phyloP scores from a whole-genome alignment of 352 stramenopile genomes.

The Pythium sp. region DNA sequence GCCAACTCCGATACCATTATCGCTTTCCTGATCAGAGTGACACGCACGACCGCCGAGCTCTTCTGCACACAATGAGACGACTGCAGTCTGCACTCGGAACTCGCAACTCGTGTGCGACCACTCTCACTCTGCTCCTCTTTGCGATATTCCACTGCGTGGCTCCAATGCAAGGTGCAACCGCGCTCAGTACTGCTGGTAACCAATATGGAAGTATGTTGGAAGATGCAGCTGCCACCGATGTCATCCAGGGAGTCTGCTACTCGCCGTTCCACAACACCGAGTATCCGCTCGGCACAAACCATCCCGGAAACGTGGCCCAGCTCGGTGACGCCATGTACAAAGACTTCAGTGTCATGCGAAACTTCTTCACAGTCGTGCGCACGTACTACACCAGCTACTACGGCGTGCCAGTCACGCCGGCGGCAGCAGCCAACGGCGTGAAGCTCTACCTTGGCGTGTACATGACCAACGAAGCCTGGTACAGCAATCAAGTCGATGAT shows the following conservation, averaged over 20 bases:
- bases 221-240: slow-evolving; percentile 9
- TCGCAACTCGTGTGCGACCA: neutral
- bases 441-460: slow-evolving; percentile 72
- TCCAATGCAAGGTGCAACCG: neutral
- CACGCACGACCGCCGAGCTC: neutral
- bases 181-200: neutral
- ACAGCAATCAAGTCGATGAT: slow-evolving; percentile 38
- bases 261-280: slow-evolving; percentile 71
- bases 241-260: slow-evolving; percentile 60
- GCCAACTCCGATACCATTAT: neutral
- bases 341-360: slow-evolving; percentile 71
- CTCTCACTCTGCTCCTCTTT: neutral
- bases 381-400: slow-evolving; percentile 82
- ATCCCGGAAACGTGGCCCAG: slow-evolving; percentile 16
- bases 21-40: neutral
- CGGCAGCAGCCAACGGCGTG: slow-evolving; percentile 43
- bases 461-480: slow-evolving; percentile 75
- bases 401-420: slow-evolving; percentile 38
- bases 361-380: slow-evolving; percentile 57
- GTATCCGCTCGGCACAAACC: slow-evolving; percentile 54
- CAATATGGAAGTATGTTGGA: slow-evolving; percentile 11
- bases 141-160: neutral
- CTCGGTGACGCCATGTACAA: slow-evolving; percentile 54
- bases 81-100: neutral
- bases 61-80: neutral